Evolutionary conservation across 2,329 filamentous ascomycete genomes (phyloP), one percentile per base, ranked within the genome.

Genomic region (Macrophomina tecta): DNA sequence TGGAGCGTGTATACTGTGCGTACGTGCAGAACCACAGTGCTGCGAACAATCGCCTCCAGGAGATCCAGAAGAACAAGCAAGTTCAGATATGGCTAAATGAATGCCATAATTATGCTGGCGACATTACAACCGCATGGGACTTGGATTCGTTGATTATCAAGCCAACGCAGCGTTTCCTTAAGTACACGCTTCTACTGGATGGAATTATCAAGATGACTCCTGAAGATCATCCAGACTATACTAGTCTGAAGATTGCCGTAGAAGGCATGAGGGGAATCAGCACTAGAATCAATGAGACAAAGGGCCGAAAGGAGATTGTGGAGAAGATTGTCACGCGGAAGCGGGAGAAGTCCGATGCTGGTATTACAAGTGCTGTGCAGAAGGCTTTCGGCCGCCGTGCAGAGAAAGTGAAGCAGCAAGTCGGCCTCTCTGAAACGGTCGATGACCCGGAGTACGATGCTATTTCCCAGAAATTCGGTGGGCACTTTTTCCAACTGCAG

Each of bases 121-220:
- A 97, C 76, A 85, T 99, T 69, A 99, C 95, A 0, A 89, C 90
- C 32, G 94, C 95, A 0, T 99, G 95, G 95, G 92, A 97, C 77
- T 80, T 99, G 68, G 94, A 97, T 77, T 97, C 95, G 0, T 84
- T 99, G n/a, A 86, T 99, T 23, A 94, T 99, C 75, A 99, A 99
- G 79, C 95, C 95, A 1, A 94, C 97, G 77, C 95, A 99, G 79
- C 89, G 95, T 56, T 90, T 98, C 69, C 90, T 94, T 40, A 97
- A 97, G 74, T 99, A 98, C 75, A 93, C 93, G 3, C 89, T 97
- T 53, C 83, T 99, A 48, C 87, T 99, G 52, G 88, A 89, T 40
- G 89, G 93, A 66, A 83, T 99, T 11, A 83, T 96, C 30, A 89
- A 93, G 69, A 87, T 90, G 66, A 98, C 94, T 0, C 90, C 92